Evolutionary conservation across 352 stramenopile species (phyloP).

Genomic region (Aphanomyces astaci): DNA sequence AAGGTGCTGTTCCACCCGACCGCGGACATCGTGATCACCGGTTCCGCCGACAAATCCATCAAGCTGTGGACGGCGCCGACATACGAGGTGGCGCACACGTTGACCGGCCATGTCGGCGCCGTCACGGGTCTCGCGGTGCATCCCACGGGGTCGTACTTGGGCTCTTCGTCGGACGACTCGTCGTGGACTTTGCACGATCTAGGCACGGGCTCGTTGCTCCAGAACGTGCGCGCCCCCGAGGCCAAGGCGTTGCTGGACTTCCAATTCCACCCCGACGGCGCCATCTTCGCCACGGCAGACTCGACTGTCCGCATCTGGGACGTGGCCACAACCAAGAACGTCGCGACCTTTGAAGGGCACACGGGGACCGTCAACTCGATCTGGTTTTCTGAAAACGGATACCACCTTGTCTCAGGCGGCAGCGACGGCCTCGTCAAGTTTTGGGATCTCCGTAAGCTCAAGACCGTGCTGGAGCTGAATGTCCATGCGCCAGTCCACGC

Average conservation of each 20-base stretch:
- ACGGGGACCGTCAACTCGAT: constrained; percentile 58
- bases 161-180: constrained; percentile 66
- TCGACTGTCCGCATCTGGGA: constrained; percentile 89
- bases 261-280: constrained; percentile 91
- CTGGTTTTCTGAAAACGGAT: constrained; percentile 93
- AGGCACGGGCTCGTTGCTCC: constrained; percentile 43
- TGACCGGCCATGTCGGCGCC: constrained; percentile 49
- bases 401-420: constrained; percentile 83
- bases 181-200: constrained; percentile 83
- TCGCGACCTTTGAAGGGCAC: constrained; percentile 83
- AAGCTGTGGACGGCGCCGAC: constrained; percentile 56
- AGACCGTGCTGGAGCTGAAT: constrained; percentile 62
- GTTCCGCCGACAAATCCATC: constrained; percentile 69
- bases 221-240: constrained; percentile 40
- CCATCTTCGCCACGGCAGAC: constrained; percentile 82
- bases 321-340: constrained; percentile 77
- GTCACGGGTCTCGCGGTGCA: constrained; percentile 71
- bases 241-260: constrained; percentile 38
- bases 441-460: constrained; percentile 92
- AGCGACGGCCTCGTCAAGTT: constrained; percentile 78
- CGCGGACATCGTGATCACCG: constrained; percentile 58
- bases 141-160: constrained; percentile 70
- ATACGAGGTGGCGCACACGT: constrained; percentile 52
- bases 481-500: constrained; percentile 41
- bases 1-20: constrained; percentile 66